Conservation (phyloP, 352 stramenopile species). For the Globisporangium abappressorium region DNA sequence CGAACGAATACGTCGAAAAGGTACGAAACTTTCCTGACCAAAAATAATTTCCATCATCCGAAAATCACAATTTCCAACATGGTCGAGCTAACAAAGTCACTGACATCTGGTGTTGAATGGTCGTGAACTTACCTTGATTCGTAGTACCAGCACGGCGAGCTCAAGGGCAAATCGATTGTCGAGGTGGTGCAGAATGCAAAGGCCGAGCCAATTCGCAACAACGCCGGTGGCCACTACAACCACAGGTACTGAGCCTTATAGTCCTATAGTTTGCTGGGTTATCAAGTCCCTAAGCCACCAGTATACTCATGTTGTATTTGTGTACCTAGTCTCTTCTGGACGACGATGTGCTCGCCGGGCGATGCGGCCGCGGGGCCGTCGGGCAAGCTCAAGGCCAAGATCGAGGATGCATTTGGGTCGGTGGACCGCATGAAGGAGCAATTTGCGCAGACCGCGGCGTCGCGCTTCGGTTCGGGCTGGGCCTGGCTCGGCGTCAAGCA, state of each 20-base stretch:
- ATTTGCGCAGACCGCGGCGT: slow-evolving; percentile 36
- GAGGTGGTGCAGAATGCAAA: slow-evolving; percentile 30
- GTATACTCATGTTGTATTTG: neutral
- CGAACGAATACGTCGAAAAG: slow-evolving; percentile 35
- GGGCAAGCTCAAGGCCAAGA: slow-evolving; percentile 37
- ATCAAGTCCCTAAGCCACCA: no score
- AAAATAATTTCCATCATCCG: neutral
- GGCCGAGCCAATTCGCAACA: slow-evolving; percentile 28
- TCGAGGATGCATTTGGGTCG: slow-evolving; percentile 39
- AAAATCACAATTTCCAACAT: neutral
- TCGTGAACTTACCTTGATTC: neutral
- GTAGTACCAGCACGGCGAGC: slow-evolving; percentile 30
- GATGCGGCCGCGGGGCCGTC: slow-evolving; percentile 10
- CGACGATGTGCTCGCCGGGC: slow-evolving; percentile 27
- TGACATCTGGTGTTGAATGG: neutral
- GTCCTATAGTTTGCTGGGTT: neutral
- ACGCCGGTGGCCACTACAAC: slow-evolving; percentile 32
- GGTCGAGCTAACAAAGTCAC: neutral
- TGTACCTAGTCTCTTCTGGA: slow-evolving; percentile 17
- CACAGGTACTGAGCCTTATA: slow-evolving; percentile 8
- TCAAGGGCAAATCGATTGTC: slow-evolving; percentile 31
- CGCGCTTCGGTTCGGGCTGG: slow-evolving; percentile 60
- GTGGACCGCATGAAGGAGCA: slow-evolving; percentile 57
- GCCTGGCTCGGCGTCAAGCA: slow-evolving; percentile 52
- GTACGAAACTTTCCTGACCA: slow-evolving; percentile 28